phyloP scores from a whole-genome alignment of 2,329 filamentous ascomycete species.

The Gnomoniopsis smithogilvyi region DNA sequence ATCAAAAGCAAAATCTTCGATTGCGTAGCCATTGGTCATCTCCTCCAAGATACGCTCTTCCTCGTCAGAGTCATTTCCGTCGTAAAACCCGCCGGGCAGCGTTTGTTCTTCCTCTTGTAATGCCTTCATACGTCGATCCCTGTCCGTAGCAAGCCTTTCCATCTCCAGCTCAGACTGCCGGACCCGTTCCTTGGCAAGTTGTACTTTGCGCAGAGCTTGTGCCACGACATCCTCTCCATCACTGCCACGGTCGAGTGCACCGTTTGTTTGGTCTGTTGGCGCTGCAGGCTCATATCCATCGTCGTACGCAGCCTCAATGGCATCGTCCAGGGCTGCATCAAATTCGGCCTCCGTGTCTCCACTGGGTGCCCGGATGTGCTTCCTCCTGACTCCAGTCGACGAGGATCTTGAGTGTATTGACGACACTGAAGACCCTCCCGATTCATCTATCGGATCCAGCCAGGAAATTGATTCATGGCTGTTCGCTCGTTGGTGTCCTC shows the following conservation, averaged over 20 bases:
- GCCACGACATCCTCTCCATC: conserved; percentile 43
- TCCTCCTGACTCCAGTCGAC: conserved; percentile 64
- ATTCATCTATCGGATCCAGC: conserved; percentile 93
- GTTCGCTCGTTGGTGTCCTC: conserved; percentile 51
- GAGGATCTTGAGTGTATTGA: conserved; percentile 80
- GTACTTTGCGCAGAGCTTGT: conserved; percentile 63
- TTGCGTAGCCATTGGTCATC: conserved; percentile 78
- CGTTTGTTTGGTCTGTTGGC: conserved; percentile 33
- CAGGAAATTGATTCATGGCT: conserved; percentile 85
- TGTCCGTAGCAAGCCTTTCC: conserved; percentile 57
- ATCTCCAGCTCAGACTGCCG: conserved; percentile 71
- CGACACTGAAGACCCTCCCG: conserved; percentile 72
- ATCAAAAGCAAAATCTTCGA: conserved; percentile 79
- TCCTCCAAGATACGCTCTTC: conserved; percentile 81
- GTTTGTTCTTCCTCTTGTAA: conserved; percentile 37
- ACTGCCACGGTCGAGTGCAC: background rate
- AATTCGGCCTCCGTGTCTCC: conserved; percentile 84
- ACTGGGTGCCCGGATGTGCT: conserved; percentile 66
- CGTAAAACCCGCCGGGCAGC: conserved; percentile 55
- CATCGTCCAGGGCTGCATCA: conserved; percentile 89
- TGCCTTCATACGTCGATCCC: conserved; percentile 47
- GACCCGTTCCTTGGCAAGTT: conserved; percentile 72
- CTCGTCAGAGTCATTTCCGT: conserved; percentile 63
- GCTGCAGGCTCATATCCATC: conserved; percentile 77
- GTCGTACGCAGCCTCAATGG: conserved; percentile 93